Conservation (phyloP, 1,139 yeast species). For the Taphrina deformans region DNA sequence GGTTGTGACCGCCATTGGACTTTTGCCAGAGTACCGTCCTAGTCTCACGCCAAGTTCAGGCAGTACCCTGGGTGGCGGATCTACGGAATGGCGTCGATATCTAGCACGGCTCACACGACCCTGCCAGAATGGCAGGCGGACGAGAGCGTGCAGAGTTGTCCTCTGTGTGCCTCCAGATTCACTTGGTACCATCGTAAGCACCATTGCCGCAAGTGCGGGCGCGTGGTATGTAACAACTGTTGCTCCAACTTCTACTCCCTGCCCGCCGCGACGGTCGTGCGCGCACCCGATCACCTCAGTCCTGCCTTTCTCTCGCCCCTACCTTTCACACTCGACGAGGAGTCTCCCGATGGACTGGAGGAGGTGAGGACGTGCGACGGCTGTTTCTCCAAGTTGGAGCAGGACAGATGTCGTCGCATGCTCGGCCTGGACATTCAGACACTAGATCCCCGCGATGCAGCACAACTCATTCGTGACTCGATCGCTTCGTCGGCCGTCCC, state of each 20-base stretch:
- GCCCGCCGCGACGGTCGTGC: constrained; percentile 51
- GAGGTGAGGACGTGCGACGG: constrained; percentile 31
- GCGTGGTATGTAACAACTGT: constrained; percentile 69
- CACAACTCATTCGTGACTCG: constrained; percentile 25
- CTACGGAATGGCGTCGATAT: background rate
- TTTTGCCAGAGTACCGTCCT: too few species aligned
- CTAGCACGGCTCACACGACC: background rate
- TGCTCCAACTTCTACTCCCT: constrained; percentile 43
- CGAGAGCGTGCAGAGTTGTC: constrained; percentile 59
- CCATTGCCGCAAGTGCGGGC: constrained; percentile 84
- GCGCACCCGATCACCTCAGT: constrained; percentile 66
- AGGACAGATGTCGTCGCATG: constrained; percentile 30
- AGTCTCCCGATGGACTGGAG: background rate
- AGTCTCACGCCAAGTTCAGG: too few species aligned
- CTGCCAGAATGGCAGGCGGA: constrained; percentile 72
- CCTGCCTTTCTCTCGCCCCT: background rate
- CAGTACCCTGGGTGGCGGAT: too few species aligned
- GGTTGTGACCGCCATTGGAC: too few species aligned
- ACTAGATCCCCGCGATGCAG: constrained; percentile 27
- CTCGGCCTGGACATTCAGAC: constrained; percentile 19
- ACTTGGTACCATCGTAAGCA: constrained; percentile 76
- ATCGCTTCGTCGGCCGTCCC: constrained; percentile 3
- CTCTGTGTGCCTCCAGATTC: constrained; percentile 59
- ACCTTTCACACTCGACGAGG: background rate
- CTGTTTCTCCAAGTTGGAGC: constrained; percentile 26